These are phyloP conservation scores for Termitomyces sp. DNA, from an alignment of 768 basidiomycete species.

Conservation along the genomic window DNA sequence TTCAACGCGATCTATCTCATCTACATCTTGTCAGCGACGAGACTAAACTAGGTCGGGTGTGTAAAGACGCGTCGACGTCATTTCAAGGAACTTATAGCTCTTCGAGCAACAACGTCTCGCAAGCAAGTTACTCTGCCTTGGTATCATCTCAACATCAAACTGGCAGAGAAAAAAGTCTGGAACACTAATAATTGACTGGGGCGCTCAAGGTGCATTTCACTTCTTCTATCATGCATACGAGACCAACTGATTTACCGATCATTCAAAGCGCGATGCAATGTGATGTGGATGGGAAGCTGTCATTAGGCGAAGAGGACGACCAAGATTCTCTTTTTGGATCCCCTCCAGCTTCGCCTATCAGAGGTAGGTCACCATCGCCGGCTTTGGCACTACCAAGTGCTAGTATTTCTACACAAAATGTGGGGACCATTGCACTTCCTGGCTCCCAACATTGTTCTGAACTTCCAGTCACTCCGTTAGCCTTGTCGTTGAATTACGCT, in stretches of 20 bases:
- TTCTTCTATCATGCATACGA: not conserved
- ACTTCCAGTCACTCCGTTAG: slow-evolving; percentile 78
- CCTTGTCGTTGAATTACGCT: slow-evolving; percentile 48
- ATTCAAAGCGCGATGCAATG: slow-evolving; percentile 16
- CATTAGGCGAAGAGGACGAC: slow-evolving; percentile 32
- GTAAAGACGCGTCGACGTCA: not conserved
- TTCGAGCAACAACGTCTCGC: not conserved
- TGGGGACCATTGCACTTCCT: slow-evolving; percentile 98
- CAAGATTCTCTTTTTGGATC: slow-evolving; percentile 80
- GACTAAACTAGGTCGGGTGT: not conserved
- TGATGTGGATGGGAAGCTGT: slow-evolving; percentile 9
- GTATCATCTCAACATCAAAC: not conserved
- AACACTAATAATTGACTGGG: not conserved
- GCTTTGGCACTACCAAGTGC: slow-evolving; percentile 52
- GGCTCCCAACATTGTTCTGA: slow-evolving; percentile 88
- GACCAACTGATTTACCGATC: slow-evolving; percentile 2
- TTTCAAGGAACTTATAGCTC: not conserved
- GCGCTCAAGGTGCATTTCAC: slow-evolving; percentile 14
- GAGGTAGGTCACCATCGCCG: slow-evolving; percentile 74
- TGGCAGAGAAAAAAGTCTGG: not conserved
- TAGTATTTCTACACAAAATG: slow-evolving; percentile 64
- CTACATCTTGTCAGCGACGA: not conserved
- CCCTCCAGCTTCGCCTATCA: slow-evolving; percentile 60
- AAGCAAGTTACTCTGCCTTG: not conserved
- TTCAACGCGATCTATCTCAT: not conserved